Base-by-base conservation (phyloP, 2,329 filamentous ascomycete species). In the Aspergillus hortae region DNA sequence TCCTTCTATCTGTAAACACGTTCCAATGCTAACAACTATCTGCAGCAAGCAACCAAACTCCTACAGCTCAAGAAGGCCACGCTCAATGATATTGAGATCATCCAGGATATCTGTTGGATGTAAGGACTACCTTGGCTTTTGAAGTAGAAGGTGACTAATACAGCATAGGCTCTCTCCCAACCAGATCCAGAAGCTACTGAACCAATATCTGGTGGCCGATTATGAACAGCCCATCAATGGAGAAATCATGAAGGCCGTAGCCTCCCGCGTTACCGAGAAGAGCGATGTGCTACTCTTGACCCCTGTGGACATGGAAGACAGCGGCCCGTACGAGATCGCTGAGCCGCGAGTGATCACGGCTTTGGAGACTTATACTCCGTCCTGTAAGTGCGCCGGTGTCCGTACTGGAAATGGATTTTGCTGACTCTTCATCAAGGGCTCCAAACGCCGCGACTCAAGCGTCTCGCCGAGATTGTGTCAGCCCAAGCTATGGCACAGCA, bases 51-150 rank as follows among this genome's bases (percentile, higher is more conserved):
- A 48, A 99, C 94, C 17, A 99, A 99, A 78, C 86, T 99, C 58
- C 81, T 99, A 59, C 94, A 99, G 73, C 80, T 99, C 58, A 99
- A 99, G 86, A 99, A 99, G 78, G 94, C 94, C 7, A 99, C 94
- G 1, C 77, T 99, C 69, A 99, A 97, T 71, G 94, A 99, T 67
- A 99, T 99, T 65, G 94, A 99, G 76, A 99, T 99, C 65, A 99
- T 99, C 66, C 94, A 99, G 77, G 94, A 99, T 71, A 99, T 99
- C 65, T 99, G 94, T 82, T 97, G 92, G 92, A 97, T 97, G 92
- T 95, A 77, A 85, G 89, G 83, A 19, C 25, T n/a, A 35, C 10
- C 7, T 10, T 10, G 15, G 11, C 9, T 32, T 6, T 33, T 33
- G 32, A 15, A 15, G 25, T 27, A 10, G 17, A 30, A 12, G 10